Evolutionary conservation across 192 early-diverging fungal species (phyloP).

Genomic region (Phlyctochytrium planicorne): DNA sequence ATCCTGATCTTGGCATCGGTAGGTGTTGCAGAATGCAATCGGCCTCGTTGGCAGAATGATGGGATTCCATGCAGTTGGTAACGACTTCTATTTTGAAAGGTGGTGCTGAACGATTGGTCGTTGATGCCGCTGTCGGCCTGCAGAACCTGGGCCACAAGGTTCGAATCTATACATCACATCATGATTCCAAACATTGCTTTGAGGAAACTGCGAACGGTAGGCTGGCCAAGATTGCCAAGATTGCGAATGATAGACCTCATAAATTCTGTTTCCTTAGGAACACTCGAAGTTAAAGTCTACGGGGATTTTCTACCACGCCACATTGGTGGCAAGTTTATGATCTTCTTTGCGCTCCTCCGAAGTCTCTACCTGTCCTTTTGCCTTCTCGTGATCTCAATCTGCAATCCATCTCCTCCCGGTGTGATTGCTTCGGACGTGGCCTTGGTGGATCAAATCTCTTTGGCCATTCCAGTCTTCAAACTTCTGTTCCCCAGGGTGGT

Average conservation of each 20-base stretch:
- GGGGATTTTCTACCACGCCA: constrained; percentile 75
- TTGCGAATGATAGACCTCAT: neutral
- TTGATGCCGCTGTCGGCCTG: constrained; percentile 85
- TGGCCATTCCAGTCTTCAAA: constrained; percentile 77
- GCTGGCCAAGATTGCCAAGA: constrained; percentile 4
- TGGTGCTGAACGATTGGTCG: constrained; percentile 91
- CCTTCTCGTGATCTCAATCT: constrained; percentile 35
- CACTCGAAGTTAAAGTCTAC: constrained; percentile 68
- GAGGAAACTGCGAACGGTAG: constrained; percentile 84
- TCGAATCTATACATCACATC: constrained; percentile 85
- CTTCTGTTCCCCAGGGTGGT: constrained; percentile 65
- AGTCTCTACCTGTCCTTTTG: constrained; percentile 63
- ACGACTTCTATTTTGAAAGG: constrained; percentile 47
- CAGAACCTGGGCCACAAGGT: constrained; percentile 78
- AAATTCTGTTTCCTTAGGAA: too few relatives aligned
- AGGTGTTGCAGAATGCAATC: constrained; percentile 9
- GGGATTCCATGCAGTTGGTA: too few relatives aligned
- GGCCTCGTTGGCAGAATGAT: neutral
- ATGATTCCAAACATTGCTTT: constrained; percentile 86
- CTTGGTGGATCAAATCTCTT: constrained; percentile 87
- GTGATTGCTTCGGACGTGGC: constrained; percentile 62
- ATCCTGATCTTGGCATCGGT: constrained; percentile 95
- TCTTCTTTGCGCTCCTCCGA: constrained; percentile 80
- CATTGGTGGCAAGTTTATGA: constrained; percentile 71
- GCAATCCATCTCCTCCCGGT: neutral